phyloP scores from a whole-genome alignment of 495 filamentous ascomycete species.

The Neurospora sp. region DNA sequence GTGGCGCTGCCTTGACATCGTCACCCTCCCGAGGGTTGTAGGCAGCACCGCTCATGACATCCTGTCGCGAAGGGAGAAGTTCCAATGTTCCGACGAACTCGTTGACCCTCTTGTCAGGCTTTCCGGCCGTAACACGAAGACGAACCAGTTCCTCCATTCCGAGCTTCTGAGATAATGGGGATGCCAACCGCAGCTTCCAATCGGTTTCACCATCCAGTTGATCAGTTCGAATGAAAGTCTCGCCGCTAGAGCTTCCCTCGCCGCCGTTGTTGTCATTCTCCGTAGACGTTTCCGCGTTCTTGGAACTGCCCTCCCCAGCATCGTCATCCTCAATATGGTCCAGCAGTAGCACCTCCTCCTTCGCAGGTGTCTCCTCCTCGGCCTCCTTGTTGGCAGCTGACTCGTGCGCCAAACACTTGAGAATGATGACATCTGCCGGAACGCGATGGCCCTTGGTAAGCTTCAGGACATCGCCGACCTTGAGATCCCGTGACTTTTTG shows the following conservation, averaged over 20 bases:
- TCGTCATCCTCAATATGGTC: constrained; percentile 25
- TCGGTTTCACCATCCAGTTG: constrained; percentile 98
- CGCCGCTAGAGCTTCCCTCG: constrained; percentile 46
- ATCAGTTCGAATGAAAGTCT: constrained; percentile 95
- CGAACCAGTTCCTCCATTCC: constrained; percentile 57
- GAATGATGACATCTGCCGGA: constrained; percentile 86
- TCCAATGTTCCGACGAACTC: constrained; percentile 85
- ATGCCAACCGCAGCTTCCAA: constrained; percentile 91
- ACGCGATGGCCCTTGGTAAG: constrained; percentile 83
- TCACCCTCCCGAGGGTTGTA: constrained; percentile 19
- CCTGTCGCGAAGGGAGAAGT: constrained; percentile 35
- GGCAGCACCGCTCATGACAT: constrained; percentile 16
- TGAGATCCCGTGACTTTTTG: constrained; percentile 80
- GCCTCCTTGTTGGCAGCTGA: constrained; percentile 17
- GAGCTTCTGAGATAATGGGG: constrained; percentile 69
- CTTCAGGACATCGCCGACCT: constrained; percentile 89
- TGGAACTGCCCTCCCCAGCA: constrained; percentile 16
- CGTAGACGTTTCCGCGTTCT: background rate
- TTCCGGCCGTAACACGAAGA: constrained; percentile 70
- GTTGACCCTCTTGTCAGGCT: constrained; percentile 86
- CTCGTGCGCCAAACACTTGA: constrained; percentile 74
- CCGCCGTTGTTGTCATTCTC: constrained; percentile 4
- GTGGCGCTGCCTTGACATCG: constrained; percentile 48
- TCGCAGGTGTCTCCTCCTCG: constrained; percentile 14
- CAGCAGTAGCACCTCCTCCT: constrained; percentile 30